Percentiles rank a stretch among this genome's conserved stretches.
Evolutionary conservation across 1,284 basidiomycete genomes (phyloP).

Genomic region (Ganoderma lingzhi): DNA sequence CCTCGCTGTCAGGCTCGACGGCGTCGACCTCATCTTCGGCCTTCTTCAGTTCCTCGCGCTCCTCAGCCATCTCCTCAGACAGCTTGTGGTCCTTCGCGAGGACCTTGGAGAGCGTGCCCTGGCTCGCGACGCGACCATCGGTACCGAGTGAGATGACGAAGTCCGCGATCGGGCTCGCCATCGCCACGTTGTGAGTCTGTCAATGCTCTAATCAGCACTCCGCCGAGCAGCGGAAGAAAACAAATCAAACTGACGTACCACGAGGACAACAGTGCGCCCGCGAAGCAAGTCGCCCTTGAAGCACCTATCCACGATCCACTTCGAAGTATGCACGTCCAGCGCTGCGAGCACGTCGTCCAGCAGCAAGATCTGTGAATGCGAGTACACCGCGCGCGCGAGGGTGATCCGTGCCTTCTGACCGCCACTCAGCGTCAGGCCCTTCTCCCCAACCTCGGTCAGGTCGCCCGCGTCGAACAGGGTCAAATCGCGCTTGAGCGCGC

Average conservation of each 20-base stretch:
- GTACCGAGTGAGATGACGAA: slow-evolving; percentile 65
- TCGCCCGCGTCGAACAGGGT: slow-evolving; percentile 77
- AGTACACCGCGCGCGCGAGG: slow-evolving; percentile 77
- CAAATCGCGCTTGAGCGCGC: slow-evolving; percentile 69
- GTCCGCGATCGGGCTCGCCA: slow-evolving; percentile 69
- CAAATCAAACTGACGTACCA: slow-evolving; percentile 52
- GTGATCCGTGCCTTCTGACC: slow-evolving; percentile 84
- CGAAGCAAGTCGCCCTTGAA: slow-evolving; percentile 73
- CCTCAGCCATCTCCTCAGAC: slow-evolving; percentile 49
- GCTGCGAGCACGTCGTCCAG: slow-evolving; percentile 69
- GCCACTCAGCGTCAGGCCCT: slow-evolving; percentile 70
- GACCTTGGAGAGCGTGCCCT: slow-evolving; percentile 56
- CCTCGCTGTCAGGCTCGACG: slow-evolving; percentile 44
- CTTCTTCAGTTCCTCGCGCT: slow-evolving; percentile 49
- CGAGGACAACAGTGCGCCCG: slow-evolving; percentile 75
- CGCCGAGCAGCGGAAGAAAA: too few species aligned
- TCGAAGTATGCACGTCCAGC: slow-evolving; percentile 73
- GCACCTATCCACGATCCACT: slow-evolving; percentile 81
- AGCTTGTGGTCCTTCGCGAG: slow-evolving; percentile 51
- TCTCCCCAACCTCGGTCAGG: slow-evolving; percentile 74
- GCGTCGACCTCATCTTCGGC: slow-evolving; percentile 50
- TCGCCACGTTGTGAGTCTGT: slow-evolving; percentile 76
- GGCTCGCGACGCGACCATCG: slow-evolving; percentile 57
- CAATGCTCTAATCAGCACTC: neutral
- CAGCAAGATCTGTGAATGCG: slow-evolving; percentile 66